Percentiles rank a stretch among this genome's conserved stretches.
These are phyloP conservation scores for Microcyclospora pomicola DNA, from an alignment of 2,329 filamentous ascomycete species.

Conservation along the genomic window DNA sequence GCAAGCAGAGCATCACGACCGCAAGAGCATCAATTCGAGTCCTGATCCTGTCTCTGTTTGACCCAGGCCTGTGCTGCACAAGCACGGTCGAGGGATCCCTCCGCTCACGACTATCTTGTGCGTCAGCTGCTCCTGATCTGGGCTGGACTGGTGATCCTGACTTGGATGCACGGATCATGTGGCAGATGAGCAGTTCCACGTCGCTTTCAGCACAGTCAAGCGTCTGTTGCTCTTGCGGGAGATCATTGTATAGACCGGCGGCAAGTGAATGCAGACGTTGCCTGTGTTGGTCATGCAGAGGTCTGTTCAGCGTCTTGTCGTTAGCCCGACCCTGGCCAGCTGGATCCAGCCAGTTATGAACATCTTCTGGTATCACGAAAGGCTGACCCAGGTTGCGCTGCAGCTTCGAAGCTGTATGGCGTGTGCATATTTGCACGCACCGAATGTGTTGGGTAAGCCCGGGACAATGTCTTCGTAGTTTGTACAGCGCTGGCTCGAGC, in stretches of 20 bases:
- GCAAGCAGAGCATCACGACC: conserved; percentile 5
- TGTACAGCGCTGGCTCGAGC: conserved; percentile 5
- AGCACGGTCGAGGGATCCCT: too few relatives aligned
- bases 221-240: neutral
- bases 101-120: neutral
- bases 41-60: neutral
- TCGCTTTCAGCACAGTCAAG: neutral
- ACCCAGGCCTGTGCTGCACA: too few relatives aligned
- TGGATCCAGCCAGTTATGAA: conserved; percentile 1
- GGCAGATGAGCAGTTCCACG: neutral
- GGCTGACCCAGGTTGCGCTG: neutral
- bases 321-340: neutral
- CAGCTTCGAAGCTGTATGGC: neutral
- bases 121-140: neutral
- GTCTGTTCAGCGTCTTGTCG: neutral
- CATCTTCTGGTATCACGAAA: conserved; percentile 1
- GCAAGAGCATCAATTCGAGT: conserved; percentile 6
- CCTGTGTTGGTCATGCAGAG: neutral
- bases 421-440: conserved; percentile 2
- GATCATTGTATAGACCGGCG: neutral
- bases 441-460: conserved; percentile 9
- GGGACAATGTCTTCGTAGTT: conserved; percentile 6
- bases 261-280: neutral
- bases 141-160: neutral
- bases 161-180: neutral